phyloP scores from a whole-genome alignment of 1,284 basidiomycete genomes.

The Melanopsichium pennsylvanicum region DNA sequence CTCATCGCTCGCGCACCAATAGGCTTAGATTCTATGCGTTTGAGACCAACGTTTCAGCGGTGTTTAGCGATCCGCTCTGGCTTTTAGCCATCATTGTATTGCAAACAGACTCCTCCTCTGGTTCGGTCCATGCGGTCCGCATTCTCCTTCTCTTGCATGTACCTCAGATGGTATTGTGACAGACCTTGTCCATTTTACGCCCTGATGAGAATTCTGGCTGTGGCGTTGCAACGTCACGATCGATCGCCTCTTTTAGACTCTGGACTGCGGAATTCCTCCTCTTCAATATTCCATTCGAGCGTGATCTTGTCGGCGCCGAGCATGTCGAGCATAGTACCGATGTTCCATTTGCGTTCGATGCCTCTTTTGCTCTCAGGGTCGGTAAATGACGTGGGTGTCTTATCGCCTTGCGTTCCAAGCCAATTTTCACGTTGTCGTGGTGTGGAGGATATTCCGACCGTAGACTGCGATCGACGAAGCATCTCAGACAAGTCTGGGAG shows the following conservation, averaged over 20 bases:
- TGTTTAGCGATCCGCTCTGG: too few species aligned
- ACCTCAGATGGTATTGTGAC: too few species aligned
- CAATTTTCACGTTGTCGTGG: constrained; percentile 1
- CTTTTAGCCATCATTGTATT: too few species aligned
- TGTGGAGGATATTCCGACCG: not conserved
- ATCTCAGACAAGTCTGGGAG: constrained; percentile 35
- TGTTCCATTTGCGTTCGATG: constrained; percentile 44
- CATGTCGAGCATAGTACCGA: constrained; percentile 48
- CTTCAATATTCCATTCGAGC: constrained; percentile 36
- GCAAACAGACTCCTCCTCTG: too few species aligned
- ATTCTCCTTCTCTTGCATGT: not conserved
- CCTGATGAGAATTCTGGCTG: too few species aligned
- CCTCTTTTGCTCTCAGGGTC: constrained; percentile 2
- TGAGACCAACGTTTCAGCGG: too few species aligned
- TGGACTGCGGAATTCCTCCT: constrained; percentile 32
- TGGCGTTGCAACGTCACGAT: too few species aligned
- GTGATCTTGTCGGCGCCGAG: constrained; percentile 42
- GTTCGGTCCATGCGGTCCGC: too few species aligned
- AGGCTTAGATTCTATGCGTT: too few species aligned
- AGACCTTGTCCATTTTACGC: too few species aligned
- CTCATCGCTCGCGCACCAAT: too few species aligned
- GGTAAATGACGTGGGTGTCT: not conserved
- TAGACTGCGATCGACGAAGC: constrained; percentile 18
- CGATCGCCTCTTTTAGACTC: not conserved
- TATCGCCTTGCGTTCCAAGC: not conserved